These are phyloP conservation scores for Solanum chacoense DNA, from an alignment of 305 asterid species.

Conservation along the genomic window DNA sequence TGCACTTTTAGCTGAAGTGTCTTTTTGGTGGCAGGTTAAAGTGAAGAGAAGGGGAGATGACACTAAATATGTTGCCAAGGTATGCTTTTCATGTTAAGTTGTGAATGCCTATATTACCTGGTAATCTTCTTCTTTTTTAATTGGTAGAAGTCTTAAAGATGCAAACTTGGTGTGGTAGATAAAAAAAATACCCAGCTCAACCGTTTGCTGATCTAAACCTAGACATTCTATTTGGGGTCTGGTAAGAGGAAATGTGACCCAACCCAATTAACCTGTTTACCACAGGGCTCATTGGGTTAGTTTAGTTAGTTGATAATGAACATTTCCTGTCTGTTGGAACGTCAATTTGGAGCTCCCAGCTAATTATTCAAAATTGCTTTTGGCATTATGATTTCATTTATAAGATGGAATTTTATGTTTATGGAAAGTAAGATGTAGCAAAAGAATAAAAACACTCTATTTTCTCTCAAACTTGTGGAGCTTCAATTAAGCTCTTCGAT, in stretches of 20 bases:
- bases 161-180: not conserved
- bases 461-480: not conserved
- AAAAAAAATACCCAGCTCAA: not conserved
- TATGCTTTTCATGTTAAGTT: constrained; percentile 16
- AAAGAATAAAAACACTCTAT: not conserved
- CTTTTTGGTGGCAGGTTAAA: constrained; percentile 50
- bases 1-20: constrained; percentile 3
- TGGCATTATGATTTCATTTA: not conserved
- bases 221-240: not conserved
- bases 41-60: constrained; percentile 91
- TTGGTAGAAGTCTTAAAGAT: not conserved
- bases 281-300: not conserved
- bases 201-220: not conserved
- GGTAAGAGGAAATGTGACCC: not conserved
- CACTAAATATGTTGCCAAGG: constrained; percentile 88
- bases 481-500: not conserved
- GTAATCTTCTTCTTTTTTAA: not conserved
- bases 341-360: not conserved
- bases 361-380: not conserved
- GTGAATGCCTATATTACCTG: not conserved
- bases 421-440: not conserved
- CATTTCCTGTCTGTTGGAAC: not conserved
- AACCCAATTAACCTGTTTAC: not conserved
- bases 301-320: not conserved
- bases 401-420: not conserved